Evolutionary conservation across 192 early-diverging fungal genomes (phyloP).

Genomic region (Coemansia furcata): DNA sequence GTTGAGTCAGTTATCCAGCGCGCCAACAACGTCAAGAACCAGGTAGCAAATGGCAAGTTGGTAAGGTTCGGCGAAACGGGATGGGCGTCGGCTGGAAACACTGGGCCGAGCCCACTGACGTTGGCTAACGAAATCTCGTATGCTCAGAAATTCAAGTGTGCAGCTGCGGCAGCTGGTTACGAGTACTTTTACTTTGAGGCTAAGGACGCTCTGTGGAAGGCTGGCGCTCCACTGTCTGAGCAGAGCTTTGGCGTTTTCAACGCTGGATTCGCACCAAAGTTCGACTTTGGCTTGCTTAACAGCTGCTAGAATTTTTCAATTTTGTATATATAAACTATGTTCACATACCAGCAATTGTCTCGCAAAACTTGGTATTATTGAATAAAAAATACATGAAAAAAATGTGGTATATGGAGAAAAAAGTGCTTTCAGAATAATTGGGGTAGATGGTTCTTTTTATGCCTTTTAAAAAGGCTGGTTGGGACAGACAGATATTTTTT

Average conservation of each 20-base stretch:
- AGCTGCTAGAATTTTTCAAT: conserved; percentile 10
- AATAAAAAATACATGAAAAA: neutral
- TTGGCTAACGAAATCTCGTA: conserved; percentile 29
- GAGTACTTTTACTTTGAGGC: conserved; percentile 55
- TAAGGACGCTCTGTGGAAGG: conserved; percentile 49
- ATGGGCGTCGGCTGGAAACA: conserved; percentile 42
- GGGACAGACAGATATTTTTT: neutral
- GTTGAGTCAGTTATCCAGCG: no score
- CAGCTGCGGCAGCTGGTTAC: conserved; percentile 13
- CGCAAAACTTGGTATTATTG: neutral
- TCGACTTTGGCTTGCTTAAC: conserved; percentile 25
- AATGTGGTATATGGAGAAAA: neutral
- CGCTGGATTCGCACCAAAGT: conserved; percentile 24
- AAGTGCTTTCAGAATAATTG: no score
- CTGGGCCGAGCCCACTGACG: conserved; percentile 34
- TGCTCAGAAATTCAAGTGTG: conserved; percentile 41
- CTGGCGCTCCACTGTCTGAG: conserved; percentile 17
- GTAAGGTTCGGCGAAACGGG: conserved; percentile 44
- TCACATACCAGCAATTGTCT: neutral
- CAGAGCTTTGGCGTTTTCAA: conserved; percentile 48
- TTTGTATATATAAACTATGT: neutral
- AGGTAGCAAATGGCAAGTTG: conserved; percentile 12
- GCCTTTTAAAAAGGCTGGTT: neutral
- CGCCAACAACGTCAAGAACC: neutral
- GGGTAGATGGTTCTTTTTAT: neutral